Conservation (phyloP, 1,139 yeast genomes). For the Hemisphaericaspora xylofermentans region DNA sequence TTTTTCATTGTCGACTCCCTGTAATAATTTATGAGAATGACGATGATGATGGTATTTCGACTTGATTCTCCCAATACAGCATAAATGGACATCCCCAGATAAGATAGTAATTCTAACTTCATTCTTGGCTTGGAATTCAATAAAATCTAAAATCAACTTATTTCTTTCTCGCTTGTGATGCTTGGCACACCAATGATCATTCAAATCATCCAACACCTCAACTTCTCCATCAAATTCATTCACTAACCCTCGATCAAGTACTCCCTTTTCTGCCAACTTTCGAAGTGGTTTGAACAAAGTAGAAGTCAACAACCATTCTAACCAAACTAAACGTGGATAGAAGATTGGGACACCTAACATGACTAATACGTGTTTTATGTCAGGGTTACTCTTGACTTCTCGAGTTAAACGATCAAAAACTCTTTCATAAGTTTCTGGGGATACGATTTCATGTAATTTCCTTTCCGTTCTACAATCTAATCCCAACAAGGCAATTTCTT, state of each 20-base stretch:
- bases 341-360: conserved; percentile 93
- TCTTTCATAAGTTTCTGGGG: conserved; percentile 51
- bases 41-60: conserved; percentile 54
- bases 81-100: conserved; percentile 91
- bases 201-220: conserved; percentile 86
- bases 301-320: conserved; percentile 71
- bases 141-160: conserved; percentile 52
- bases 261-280: conserved; percentile 65
- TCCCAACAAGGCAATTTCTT: conserved; percentile 68
- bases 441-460: conserved; percentile 57
- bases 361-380: conserved; percentile 71
- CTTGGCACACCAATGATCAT: conserved; percentile 95
- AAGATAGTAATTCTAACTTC: conserved; percentile 78
- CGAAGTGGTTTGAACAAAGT: conserved; percentile 62
- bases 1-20: conserved; percentile 27
- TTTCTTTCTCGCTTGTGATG: conserved; percentile 82
- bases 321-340: conserved; percentile 90
- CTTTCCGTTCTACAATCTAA: conserved; percentile 94
- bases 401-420: conserved; percentile 59
- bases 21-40: conserved; percentile 26
- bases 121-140: conserved; percentile 59
- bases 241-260: conserved; percentile 66
- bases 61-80: conserved; percentile 77
- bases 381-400: conserved; percentile 49
- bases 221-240: conserved; percentile 91